These are phyloP conservation scores for Halteria grandinella DNA, from an alignment of 73 alveolate species.

Conservation along the genomic window DNA sequence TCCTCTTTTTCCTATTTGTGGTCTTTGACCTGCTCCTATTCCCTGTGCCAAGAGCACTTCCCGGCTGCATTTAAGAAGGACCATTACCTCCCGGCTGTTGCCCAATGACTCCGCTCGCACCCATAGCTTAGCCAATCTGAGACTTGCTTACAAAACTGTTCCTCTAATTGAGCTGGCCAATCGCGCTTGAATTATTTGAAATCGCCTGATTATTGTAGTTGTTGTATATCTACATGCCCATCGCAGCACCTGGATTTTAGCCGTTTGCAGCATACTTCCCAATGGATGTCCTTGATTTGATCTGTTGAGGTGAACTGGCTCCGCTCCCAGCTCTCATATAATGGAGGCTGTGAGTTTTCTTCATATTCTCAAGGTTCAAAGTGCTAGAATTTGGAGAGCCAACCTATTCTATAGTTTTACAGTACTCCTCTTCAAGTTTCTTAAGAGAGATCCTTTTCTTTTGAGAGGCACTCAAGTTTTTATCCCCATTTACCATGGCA, in stretches of 20 bases:
- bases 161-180: too few relatives aligned
- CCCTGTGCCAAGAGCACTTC: too few relatives aligned
- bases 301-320: conserved; percentile 26
- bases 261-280: conserved; percentile 26
- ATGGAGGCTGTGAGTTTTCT: conserved; percentile 21
- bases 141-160: conserved; percentile 25
- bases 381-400: conserved; percentile 40
- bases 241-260: too few relatives aligned
- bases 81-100: too few relatives aligned
- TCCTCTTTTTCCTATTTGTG: conserved; percentile 32
- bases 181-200: not conserved
- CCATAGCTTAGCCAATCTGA: not conserved
- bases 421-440: conserved; percentile 47
- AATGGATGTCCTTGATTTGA: conserved; percentile 37
- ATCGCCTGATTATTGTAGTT: not conserved
- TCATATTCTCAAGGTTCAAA: conserved; percentile 19
- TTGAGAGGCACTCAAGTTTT: not conserved
- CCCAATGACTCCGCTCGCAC: not conserved
- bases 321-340: conserved; percentile 38
- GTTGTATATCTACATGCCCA: conserved; percentile 9
- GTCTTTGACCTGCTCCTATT: conserved; percentile 28
- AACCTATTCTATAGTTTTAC: conserved; percentile 26
- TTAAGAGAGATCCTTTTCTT: conserved; percentile 15
- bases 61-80: too few relatives aligned
- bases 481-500: too few relatives aligned